Base-by-base conservation (phyloP, 345 rosid genomes). In the Erysimum cheiranthoides region DNA sequence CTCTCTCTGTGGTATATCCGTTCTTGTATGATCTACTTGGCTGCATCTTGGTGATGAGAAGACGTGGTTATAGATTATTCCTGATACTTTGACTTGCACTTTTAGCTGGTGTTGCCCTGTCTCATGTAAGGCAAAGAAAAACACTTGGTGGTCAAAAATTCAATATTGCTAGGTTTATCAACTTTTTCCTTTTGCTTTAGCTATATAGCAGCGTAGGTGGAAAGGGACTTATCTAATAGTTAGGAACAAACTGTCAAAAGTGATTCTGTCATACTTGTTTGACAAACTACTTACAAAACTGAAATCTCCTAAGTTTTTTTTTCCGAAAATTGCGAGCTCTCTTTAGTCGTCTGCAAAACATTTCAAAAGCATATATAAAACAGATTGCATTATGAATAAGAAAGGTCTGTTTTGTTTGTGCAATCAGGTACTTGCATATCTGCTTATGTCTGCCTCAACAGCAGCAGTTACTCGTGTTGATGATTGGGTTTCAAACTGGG, bases 401-500 rank as follows among this genome's bases (percentile, higher is more conserved):
- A 50, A 50, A 13, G 6, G 47, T 40, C 52, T 61, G 12, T 70
- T 40, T 10, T 42, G n/a, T 38, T 21, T 46, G 30, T 46, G 70
- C 10, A 3, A 25, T 78, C 93, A 95, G 99, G 70, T 84, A 66
- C 78, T 96, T 68, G 96, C 97, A 52, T 96, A 96, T 82, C 84
- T 96, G 62, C 85, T 96, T 76, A 84, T 96, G 72, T 89, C 93
- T 5, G 93, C 94, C 3, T 79, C 99, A 54, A 91, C 99, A 2
- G 85, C 99, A 0, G 96, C 98, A 53, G 99, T 92, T 2, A 96
- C 96, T 7, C 86, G 98, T 5, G 95, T 91, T 12, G 87, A 82
- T 47, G 95, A 93, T 68, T 96, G 99, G 99, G 89, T 89, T 53
- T 82, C 97, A 10, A 96, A 93, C 70, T 96, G 99, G 99, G 99